phyloP scores from a whole-genome alignment of 306 rosid species.

The Fragaria vesca region DNA sequence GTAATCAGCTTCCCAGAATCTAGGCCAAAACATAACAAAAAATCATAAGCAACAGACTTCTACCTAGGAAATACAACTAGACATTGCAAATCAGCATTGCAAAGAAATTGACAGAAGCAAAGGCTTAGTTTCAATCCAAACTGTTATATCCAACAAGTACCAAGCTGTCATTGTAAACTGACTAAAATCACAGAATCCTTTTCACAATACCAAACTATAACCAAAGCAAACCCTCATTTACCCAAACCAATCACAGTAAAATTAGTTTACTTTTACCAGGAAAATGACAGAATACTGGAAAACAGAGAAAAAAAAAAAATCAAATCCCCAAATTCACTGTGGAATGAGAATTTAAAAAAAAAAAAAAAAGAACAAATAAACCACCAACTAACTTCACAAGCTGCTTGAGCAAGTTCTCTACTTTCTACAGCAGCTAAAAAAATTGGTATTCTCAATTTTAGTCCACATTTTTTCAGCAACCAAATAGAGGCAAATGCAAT shows the following conservation, averaged over 20 bases:
- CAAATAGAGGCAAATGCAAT: conserved; percentile 14
- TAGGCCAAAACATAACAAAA: conserved; percentile 26
- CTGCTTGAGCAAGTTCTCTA: background rate
- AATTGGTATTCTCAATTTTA: background rate
- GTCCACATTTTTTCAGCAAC: conserved; percentile 24
- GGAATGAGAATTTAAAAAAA: background rate
- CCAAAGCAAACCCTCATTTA: background rate
- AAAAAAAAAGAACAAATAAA: background rate
- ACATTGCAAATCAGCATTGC: conserved; percentile 7
- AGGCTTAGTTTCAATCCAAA: background rate
- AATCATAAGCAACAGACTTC: conserved; percentile 8
- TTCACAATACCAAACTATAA: background rate
- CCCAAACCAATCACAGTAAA: background rate
- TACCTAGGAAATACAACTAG: background rate
- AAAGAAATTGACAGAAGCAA: background rate
- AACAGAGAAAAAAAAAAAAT: no score
- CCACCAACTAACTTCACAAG: background rate
- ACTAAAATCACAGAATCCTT: background rate
- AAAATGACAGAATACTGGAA: background rate
- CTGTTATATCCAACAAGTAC: background rate
- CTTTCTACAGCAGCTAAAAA: background rate
- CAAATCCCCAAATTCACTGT: background rate
- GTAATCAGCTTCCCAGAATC: conserved; percentile 87
- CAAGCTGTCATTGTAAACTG: background rate
- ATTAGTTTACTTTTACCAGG: background rate